These are phyloP conservation scores for Paecilomyces variotii DNA, from an alignment of 2,329 filamentous ascomycete genomes.

Conservation along the genomic window DNA sequence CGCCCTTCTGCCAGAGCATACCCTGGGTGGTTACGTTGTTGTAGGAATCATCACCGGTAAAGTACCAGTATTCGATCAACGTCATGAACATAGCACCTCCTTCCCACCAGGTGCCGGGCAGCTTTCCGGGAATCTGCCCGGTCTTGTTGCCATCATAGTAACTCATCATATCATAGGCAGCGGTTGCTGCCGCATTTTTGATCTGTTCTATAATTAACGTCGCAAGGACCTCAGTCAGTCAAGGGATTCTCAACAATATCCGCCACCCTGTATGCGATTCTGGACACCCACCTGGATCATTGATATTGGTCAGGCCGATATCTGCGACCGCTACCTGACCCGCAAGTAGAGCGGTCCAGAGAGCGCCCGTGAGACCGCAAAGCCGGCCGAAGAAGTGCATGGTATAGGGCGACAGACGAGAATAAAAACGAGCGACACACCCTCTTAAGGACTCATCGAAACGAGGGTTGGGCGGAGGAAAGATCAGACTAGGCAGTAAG, in stretches of 20 bases:
- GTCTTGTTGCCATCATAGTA: conserved; percentile 30
- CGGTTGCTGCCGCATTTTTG: conserved; percentile 25
- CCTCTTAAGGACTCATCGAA: neutral
- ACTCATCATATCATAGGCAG: conserved; percentile 32
- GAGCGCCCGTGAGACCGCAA: neutral
- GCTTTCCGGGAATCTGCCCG: conserved; percentile 31
- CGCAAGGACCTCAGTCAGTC: neutral
- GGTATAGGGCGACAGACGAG: neutral
- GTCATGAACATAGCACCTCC: conserved; percentile 63
- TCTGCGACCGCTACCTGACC: neutral
- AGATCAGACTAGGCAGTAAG: neutral
- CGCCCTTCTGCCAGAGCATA: conserved; percentile 66
- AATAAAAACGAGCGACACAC: neutral
- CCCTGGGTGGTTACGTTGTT: conserved; percentile 60
- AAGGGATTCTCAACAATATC: neutral
- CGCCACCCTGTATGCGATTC: neutral
- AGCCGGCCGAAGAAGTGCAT: neutral
- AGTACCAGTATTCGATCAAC: conserved; percentile 77
- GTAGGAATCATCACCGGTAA: conserved; percentile 65
- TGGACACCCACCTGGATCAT: neutral
- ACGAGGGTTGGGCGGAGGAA: neutral
- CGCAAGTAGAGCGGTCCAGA: neutral
- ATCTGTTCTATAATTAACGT: conserved; percentile 15
- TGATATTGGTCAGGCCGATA: neutral
- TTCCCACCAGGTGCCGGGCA: conserved; percentile 51